Conservation (phyloP, 768 basidiomycete species). For the Boletus coccyginus region DNA sequence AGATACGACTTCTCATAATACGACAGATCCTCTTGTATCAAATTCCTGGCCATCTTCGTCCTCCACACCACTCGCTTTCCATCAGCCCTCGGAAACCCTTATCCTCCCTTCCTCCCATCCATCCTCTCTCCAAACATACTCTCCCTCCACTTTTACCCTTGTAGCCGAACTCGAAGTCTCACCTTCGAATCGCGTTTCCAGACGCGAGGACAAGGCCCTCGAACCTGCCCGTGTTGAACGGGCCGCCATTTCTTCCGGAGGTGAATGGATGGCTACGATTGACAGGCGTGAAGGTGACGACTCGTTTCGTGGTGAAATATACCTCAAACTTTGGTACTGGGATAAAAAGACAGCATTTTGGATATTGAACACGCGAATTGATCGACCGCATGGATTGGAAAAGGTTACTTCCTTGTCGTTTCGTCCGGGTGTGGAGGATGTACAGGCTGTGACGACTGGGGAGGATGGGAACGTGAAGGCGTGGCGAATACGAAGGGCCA, state of each 20-base stretch:
- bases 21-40: slow-evolving; percentile 36
- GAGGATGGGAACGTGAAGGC: slow-evolving; percentile 74
- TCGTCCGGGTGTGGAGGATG: slow-evolving; percentile 44
- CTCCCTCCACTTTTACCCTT: slow-evolving; percentile 65
- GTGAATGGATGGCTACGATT: slow-evolving; percentile 90
- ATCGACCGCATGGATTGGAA: slow-evolving; percentile 75
- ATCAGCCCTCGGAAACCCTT: slow-evolving; percentile 68
- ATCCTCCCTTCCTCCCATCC: slow-evolving; percentile 93
- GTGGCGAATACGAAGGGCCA: slow-evolving; percentile 63
- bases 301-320: slow-evolving; percentile 62
- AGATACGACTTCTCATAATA: not conserved
- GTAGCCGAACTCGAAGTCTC: slow-evolving; percentile 89
- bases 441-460: slow-evolving; percentile 69
- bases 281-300: slow-evolving; percentile 73
- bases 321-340: slow-evolving; percentile 93
- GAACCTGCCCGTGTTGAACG: slow-evolving; percentile 75
- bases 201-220: slow-evolving; percentile 71
- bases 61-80: slow-evolving; percentile 69
- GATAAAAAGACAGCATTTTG: slow-evolving; percentile 57
- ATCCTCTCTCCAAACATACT: slow-evolving; percentile 91
- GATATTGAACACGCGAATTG: slow-evolving; percentile 85
- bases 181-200: slow-evolving; percentile 87
- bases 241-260: slow-evolving; percentile 61
- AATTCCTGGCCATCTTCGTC: slow-evolving; percentile 36
- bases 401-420: slow-evolving; percentile 68